Conservation (phyloP, 1,284 basidiomycete species). For the Boletus smithii region DNA sequence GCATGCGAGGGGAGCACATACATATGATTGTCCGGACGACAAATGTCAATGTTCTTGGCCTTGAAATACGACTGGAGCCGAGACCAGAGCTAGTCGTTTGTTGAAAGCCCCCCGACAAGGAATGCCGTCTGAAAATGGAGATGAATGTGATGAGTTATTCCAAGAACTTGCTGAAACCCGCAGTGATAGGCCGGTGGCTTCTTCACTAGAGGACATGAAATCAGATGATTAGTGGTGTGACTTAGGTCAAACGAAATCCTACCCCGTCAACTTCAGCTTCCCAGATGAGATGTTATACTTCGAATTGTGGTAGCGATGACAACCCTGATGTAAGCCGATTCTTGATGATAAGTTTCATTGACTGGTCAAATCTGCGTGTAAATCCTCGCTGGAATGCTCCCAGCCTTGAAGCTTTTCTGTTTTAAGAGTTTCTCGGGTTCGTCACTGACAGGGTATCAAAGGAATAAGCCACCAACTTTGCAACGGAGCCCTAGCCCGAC, state of each 20-base stretch:
- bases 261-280: constrained; percentile 16
- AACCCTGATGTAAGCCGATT: no score
- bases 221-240: constrained; percentile 17
- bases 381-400: constrained; percentile 20
- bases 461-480: constrained; percentile 26
- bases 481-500: constrained; percentile 34
- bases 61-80: constrained; percentile 32
- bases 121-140: constrained; percentile 19
- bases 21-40: constrained; percentile 18
- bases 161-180: constrained; percentile 11
- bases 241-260: background rate
- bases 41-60: constrained; percentile 13
- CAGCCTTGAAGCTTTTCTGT: constrained; percentile 29
- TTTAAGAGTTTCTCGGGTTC: no score
- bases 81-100: constrained; percentile 42
- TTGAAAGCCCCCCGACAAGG: constrained; percentile 42
- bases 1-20: background rate
- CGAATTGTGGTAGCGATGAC: background rate
- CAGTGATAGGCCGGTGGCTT: constrained; percentile 42
- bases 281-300: constrained; percentile 7
- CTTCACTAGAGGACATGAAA: constrained; percentile 35
- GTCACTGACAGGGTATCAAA: constrained; percentile 4
- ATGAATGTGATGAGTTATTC: background rate
- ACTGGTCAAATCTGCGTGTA: no score
- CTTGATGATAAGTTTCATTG: no score